phyloP scores from a whole-genome alignment of 2,329 filamentous ascomycete species.

The Aureobasidium zeae region DNA sequence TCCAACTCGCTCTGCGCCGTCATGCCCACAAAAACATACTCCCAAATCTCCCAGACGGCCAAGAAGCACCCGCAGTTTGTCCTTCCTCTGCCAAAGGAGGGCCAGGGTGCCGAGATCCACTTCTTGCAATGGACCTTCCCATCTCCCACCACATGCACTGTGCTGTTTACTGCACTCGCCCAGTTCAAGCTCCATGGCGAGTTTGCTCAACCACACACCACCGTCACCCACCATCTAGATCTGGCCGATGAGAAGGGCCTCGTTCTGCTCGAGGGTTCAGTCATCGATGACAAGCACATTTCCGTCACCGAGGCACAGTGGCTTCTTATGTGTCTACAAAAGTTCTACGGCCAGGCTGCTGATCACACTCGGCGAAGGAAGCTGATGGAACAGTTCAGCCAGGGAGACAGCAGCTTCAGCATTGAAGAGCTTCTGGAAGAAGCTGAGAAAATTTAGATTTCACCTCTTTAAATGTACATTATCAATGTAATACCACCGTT shows the following conservation, averaged over 20 bases:
- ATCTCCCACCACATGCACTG: conserved; percentile 44
- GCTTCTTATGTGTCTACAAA: conserved; percentile 85
- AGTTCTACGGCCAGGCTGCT: conserved; percentile 69
- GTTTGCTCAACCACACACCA: conserved; percentile 86
- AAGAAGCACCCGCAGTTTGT: conserved; percentile 78
- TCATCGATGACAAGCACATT: conserved; percentile 67
- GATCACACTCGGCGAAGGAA: conserved; percentile 50
- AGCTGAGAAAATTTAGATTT: conserved; percentile 61
- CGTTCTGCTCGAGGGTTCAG: conserved; percentile 76
- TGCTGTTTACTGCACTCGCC: conserved; percentile 88
- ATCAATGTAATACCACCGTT: conserved; percentile 19
- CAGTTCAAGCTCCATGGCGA: conserved; percentile 88
- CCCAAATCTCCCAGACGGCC: conserved; percentile 60
- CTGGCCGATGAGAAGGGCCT: conserved; percentile 63
- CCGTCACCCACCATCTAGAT: conserved; percentile 83
- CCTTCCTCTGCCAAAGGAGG: conserved; percentile 64
- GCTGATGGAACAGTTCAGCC: conserved; percentile 72
- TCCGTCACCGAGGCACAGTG: conserved; percentile 75
- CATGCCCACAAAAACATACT: conserved; percentile 66
- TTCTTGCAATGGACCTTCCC: conserved; percentile 96
- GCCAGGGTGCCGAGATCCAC: conserved; percentile 77
- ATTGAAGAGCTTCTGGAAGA: conserved; percentile 82
- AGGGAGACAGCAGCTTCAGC: conserved; percentile 68
- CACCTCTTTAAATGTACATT: not conserved
- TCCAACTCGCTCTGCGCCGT: conserved; percentile 72